phyloP scores from a whole-genome alignment of 108 stramenopile genomes.

The Thalassiosira profunda region DNA sequence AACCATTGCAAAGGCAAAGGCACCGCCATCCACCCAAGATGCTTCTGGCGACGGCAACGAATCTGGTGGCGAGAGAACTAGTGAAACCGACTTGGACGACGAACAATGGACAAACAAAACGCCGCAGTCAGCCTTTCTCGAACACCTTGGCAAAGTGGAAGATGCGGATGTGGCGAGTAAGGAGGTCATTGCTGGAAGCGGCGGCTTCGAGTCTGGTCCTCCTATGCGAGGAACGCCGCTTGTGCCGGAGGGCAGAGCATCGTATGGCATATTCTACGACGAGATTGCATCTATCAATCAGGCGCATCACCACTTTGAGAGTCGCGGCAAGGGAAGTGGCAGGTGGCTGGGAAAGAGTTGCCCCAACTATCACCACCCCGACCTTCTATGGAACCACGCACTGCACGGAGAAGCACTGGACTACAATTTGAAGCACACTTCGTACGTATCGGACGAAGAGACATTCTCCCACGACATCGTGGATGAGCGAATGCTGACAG shows the following conservation, averaged over 20 bases:
- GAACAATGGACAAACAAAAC: constrained; percentile 24
- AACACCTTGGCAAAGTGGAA: not conserved
- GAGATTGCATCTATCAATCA: too few species aligned
- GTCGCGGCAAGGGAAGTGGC: constrained; percentile 40
- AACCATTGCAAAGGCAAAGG: not conserved
- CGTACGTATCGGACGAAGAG: constrained; percentile 21
- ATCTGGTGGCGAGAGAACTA: too few species aligned
- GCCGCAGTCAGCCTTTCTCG: not conserved
- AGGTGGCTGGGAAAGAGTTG: constrained; percentile 55
- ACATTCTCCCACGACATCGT: constrained; percentile 1
- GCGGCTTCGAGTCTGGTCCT: constrained; percentile 1
- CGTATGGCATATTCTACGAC: too few species aligned
- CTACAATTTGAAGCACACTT: constrained; percentile 56
- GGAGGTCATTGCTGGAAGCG: not conserved
- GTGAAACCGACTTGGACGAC: too few species aligned
- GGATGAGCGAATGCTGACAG: constrained; percentile 47
- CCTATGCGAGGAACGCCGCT: not conserved
- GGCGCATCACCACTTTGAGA: constrained; percentile 15
- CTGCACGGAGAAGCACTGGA: constrained; percentile 76
- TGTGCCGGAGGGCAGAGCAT: not conserved
- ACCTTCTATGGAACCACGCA: constrained; percentile 67
- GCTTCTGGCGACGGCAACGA: too few species aligned
- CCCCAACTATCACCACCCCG: constrained; percentile 66
- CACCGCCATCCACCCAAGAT: too few species aligned
- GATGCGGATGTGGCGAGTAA: not conserved